Conservation (phyloP, 2,329 filamentous ascomycete genomes). For the Colletotrichum paranaense region DNA sequence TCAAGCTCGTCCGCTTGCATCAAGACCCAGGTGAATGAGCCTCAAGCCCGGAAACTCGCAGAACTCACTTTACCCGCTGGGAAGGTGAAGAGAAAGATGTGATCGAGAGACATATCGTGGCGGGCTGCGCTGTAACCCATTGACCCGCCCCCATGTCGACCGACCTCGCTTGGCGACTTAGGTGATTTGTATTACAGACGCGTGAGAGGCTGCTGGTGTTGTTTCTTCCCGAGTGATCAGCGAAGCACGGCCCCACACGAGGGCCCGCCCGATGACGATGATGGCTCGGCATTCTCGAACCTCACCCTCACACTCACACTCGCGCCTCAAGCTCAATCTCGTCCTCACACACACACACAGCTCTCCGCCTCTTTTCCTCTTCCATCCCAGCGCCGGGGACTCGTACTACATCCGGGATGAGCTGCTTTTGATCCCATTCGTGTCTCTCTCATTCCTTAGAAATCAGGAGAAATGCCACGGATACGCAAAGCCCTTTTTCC, state of each 20-base stretch:
- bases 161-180: conserved; percentile 8
- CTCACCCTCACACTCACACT: neutral
- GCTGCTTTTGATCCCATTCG: conserved; percentile 2
- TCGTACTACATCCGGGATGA: conserved; percentile 4
- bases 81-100: neutral
- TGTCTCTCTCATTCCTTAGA: neutral
- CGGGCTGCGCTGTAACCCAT: conserved; percentile 18
- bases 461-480: neutral
- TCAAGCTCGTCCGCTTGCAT: conserved; percentile 13
- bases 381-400: conserved; percentile 6
- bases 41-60: conserved; percentile 11
- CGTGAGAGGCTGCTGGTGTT: neutral
- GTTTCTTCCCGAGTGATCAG: conserved; percentile 4
- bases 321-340: conserved; percentile 9
- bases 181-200: conserved; percentile 21
- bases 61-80: no score
- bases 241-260: conserved; percentile 19
- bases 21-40: conserved; percentile 20
- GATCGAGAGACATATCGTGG: neutral
- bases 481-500: neutral
- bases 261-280: conserved; percentile 28
- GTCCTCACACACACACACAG: neutral
- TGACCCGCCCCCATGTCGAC: neutral
- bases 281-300: conserved; percentile 5
- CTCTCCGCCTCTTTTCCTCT: conserved; percentile 1